Conservation (phyloP, 2,329 filamentous ascomycete species). For the Alternaria metachromatica region DNA sequence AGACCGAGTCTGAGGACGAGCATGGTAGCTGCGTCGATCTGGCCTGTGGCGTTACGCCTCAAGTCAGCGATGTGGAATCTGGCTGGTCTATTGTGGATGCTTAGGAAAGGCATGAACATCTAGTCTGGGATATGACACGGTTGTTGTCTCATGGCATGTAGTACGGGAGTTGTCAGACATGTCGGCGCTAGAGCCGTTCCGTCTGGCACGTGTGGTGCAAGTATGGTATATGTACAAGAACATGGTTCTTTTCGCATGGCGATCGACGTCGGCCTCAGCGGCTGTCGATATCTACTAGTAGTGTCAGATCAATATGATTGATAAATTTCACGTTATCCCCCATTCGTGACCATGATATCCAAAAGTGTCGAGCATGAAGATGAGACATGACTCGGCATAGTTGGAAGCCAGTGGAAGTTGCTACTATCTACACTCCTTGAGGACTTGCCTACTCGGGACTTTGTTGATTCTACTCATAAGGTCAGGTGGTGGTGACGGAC, state of each 20-base stretch:
- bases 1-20: slow-evolving; percentile 8
- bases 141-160: neutral
- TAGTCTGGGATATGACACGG: neutral
- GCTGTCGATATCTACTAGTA: neutral
- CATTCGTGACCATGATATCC: neutral
- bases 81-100: slow-evolving; percentile 16
- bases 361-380: neutral
- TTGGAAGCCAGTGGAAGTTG: neutral
- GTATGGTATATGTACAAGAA: neutral
- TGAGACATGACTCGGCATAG: no score
- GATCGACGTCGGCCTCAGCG: neutral
- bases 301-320: neutral
- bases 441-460: neutral
- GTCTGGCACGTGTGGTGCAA: neutral
- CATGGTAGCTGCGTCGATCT: slow-evolving; percentile 6
- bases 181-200: neutral
- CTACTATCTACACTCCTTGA: neutral
- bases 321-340: neutral
- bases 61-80: slow-evolving; percentile 1
- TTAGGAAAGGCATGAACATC: neutral
- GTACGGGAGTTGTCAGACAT: neutral
- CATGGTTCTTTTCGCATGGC: neutral
- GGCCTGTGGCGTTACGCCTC: slow-evolving; percentile 8
- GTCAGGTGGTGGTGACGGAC: neutral
- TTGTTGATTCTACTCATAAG: no score